phyloP scores from a whole-genome alignment of 495 filamentous ascomycete species.

The Lophiostoma macrostomum region DNA sequence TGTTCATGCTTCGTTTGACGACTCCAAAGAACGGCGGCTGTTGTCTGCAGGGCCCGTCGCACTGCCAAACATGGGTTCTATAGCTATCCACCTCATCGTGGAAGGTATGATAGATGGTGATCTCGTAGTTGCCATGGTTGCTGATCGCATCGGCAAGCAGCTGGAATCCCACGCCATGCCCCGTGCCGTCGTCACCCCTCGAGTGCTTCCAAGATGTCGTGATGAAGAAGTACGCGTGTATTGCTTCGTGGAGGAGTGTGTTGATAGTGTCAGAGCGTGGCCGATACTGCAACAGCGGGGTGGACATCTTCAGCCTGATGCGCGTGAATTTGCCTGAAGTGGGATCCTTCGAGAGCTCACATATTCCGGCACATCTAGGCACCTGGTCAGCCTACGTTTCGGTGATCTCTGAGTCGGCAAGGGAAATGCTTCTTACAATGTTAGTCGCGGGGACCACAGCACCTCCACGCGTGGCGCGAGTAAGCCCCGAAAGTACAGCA shows the following conservation, averaged over 20 bases:
- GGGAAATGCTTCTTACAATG: slow-evolving; percentile 25
- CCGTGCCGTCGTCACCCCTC: slow-evolving; percentile 40
- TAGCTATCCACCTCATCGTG: slow-evolving; percentile 42
- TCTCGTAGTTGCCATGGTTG: slow-evolving; percentile 35
- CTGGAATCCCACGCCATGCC: slow-evolving; percentile 40
- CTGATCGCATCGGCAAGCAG: slow-evolving; percentile 39
- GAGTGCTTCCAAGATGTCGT: slow-evolving; percentile 39
- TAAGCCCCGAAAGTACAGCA: slow-evolving; percentile 38
- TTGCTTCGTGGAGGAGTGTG: slow-evolving; percentile 42
- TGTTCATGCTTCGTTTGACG: slow-evolving; percentile 42
- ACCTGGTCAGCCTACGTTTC: background rate
- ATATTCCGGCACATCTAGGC: slow-evolving; percentile 40
- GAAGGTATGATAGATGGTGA: slow-evolving; percentile 41
- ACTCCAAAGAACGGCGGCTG: slow-evolving; percentile 38
- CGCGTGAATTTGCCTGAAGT: slow-evolving; percentile 36
- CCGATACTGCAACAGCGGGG: slow-evolving; percentile 40
- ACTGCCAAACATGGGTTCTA: slow-evolving; percentile 41
- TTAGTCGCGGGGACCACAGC: slow-evolving; percentile 37
- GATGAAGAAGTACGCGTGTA: slow-evolving; percentile 43
- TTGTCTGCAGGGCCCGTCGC: slow-evolving; percentile 35
- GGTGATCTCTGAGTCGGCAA: no score
- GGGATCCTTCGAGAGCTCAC: slow-evolving; percentile 38
- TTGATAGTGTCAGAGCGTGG: slow-evolving; percentile 38
- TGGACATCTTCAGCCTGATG: slow-evolving; percentile 39
- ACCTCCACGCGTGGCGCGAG: slow-evolving; percentile 38